These are phyloP conservation scores for Scenedesmus sp. DNA, from an alignment of 163 green algal genomes.

Conservation along the genomic window DNA sequence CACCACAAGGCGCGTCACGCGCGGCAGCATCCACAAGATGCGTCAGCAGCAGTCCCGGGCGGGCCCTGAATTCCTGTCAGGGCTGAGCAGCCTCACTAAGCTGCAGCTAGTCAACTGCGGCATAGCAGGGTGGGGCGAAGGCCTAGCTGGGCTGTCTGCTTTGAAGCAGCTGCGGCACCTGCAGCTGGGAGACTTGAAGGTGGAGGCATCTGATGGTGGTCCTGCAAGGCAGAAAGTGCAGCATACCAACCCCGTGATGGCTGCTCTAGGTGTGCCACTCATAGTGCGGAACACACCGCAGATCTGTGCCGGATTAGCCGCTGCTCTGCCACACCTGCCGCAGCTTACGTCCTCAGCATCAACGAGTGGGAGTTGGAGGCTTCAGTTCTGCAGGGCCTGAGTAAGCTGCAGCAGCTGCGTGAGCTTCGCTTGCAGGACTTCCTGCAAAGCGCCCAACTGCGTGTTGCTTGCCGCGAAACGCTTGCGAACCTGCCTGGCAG, in stretches of 20 bases:
- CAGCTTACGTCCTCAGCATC: background rate
- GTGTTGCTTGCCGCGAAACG: too few relatives aligned
- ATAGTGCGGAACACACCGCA: too few relatives aligned
- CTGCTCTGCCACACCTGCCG: background rate
- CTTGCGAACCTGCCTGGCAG: background rate
- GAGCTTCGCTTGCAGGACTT: background rate
- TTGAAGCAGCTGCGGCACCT: background rate
- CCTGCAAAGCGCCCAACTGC: too few relatives aligned
- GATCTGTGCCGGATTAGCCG: background rate
- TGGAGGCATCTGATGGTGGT: too few relatives aligned
- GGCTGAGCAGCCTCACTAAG: background rate
- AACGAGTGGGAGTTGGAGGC: background rate
- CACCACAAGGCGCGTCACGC: background rate
- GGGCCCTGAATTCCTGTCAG: background rate
- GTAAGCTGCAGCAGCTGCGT: background rate
- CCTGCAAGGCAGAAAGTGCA: too few relatives aligned
- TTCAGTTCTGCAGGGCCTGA: background rate
- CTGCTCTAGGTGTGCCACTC: too few relatives aligned
- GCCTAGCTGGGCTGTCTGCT: background rate
- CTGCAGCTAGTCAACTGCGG: background rate
- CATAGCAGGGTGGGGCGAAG: background rate
- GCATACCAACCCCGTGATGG: too few relatives aligned
- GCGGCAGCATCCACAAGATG: background rate
- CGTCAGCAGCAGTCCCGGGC: background rate
- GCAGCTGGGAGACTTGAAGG: background rate